A percentile compares a stretch with the other conserved stretches of the same genome.
phyloP scores from a whole-genome alignment of 2,329 filamentous ascomycete genomes.

The Trichoderma sp. region DNA sequence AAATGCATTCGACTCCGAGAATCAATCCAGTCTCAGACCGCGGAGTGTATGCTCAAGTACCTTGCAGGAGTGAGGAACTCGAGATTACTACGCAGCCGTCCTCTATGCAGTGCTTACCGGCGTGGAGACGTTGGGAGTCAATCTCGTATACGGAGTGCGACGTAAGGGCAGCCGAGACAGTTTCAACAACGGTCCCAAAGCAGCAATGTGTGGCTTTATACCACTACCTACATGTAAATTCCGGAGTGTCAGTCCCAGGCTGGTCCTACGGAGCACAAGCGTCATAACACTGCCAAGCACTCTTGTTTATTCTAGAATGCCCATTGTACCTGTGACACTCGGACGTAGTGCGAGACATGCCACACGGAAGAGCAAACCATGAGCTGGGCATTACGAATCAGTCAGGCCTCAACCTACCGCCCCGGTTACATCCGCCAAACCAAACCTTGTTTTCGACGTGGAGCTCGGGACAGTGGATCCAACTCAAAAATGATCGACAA shows the following conservation, averaged over 20 bases:
- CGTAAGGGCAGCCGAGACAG: not conserved
- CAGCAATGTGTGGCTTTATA: not conserved
- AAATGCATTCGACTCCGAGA: not conserved
- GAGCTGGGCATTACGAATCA: conserved; percentile 2
- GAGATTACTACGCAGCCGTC: not conserved
- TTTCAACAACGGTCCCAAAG: not conserved
- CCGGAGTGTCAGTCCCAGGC: not conserved
- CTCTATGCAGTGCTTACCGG: not conserved
- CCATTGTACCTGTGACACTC: not conserved
- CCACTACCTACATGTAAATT: not conserved
- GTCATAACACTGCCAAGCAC: not conserved
- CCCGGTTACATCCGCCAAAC: conserved; percentile 14
- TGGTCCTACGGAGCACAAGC: not conserved
- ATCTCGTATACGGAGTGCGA: not conserved
- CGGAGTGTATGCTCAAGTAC: conserved; percentile 5
- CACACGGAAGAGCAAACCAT: not conserved
- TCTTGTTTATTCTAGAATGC: not conserved
- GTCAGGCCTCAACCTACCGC: conserved; percentile 1
- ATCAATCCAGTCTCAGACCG: not conserved
- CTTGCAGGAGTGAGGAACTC: conserved; percentile 8
- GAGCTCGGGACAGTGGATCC: conserved; percentile 13
- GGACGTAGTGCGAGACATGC: not conserved
- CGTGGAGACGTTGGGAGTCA: not conserved
- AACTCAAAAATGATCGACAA: conserved; percentile 8
- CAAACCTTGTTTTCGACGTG: conserved; percentile 14